Base-by-base conservation (phyloP, 2,329 filamentous ascomycete genomes). In the Chaetomium strumarium region DNA sequence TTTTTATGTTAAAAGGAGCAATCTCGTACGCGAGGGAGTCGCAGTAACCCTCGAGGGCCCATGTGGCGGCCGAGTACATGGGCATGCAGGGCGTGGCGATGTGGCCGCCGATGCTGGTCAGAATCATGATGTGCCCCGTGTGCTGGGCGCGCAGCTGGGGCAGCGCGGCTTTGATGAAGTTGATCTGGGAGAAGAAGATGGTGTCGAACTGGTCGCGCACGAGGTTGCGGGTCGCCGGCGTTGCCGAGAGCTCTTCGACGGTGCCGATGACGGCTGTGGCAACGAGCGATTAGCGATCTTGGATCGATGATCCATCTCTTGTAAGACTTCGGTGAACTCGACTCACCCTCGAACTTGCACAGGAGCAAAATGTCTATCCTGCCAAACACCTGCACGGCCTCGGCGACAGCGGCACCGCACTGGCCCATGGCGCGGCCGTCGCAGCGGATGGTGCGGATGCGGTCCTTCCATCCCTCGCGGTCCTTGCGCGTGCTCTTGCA, bases 11-110 rank as follows among this genome's bases (percentile, higher is more conserved):
- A 75, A 97, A 97, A 0, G 93, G 93, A 0, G 92, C 88, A 58
- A 99, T 87, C 70, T 99, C 93, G 70, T 96, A 99, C 1, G 92
- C 91, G 20, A 99, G 78, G 55, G 89, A 90, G 71, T 97, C 92
- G 72, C 91, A 96, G 68, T 93, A 96, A 16, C 92, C 93, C 71
- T 97, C 93, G 34, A 96, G 79, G 1, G 90, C 93, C 90, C 92
- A 96, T 36, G 90, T 91, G 13, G 90, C 88, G 16, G 92, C 90
- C 59, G 90, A 93, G 68, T 95, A 93, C 75, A 95, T 88, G 51
- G 89, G 81, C 72, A 97, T 81, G 2, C 91, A 90, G 0, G 93
- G 93, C 0, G 91, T 96, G 34, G 91, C 92, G 55, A 97, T 85
- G 69, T 96, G 92, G 3, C 90, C 91, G 36, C 89, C 91, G 55